Evolutionary conservation across 106 monocot genomes (phyloP).

Genomic region (Amphibolis antarctica): DNA sequence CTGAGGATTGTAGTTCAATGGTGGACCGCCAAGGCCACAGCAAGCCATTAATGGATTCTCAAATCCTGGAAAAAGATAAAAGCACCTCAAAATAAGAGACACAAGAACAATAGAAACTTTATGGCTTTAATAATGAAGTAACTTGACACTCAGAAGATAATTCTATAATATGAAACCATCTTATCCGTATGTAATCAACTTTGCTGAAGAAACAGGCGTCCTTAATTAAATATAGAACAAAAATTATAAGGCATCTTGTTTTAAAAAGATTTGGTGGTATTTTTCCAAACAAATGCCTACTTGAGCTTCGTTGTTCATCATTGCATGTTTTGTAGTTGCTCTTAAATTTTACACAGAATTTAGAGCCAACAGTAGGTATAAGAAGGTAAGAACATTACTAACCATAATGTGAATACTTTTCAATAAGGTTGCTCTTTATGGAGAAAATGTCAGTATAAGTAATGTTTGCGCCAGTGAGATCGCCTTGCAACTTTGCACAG

Average conservation of each 20-base stretch:
- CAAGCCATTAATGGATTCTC: slow-evolving; percentile 49
- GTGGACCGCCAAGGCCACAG: slow-evolving; percentile 74
- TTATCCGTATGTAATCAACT: too few relatives aligned
- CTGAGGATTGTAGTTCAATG: slow-evolving; percentile 60
- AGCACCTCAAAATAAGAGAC: background rate
- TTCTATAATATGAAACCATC: too few relatives aligned
- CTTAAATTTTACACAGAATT: background rate
- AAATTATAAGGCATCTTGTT: too few relatives aligned
- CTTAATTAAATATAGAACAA: too few relatives aligned
- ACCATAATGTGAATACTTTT: slow-evolving; percentile 77
- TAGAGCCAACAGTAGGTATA: background rate
- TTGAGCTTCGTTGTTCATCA: too few relatives aligned
- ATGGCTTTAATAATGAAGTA: too few relatives aligned
- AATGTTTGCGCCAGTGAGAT: slow-evolving; percentile 44
- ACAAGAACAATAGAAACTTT: too few relatives aligned
- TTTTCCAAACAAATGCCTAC: too few relatives aligned
- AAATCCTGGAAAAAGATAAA: slow-evolving; percentile 41
- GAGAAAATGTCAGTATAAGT: slow-evolving; percentile 63
- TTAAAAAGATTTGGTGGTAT: too few relatives aligned
- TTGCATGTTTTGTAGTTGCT: too few relatives aligned
- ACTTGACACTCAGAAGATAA: too few relatives aligned
- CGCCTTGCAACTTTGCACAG: slow-evolving; percentile 44
- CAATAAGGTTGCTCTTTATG: slow-evolving; percentile 67
- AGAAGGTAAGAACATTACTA: background rate
- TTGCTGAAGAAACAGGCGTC: too few relatives aligned